Base-by-base conservation (phyloP, 1,284 basidiomycete species). In the Fomitiporia mediterranea region DNA sequence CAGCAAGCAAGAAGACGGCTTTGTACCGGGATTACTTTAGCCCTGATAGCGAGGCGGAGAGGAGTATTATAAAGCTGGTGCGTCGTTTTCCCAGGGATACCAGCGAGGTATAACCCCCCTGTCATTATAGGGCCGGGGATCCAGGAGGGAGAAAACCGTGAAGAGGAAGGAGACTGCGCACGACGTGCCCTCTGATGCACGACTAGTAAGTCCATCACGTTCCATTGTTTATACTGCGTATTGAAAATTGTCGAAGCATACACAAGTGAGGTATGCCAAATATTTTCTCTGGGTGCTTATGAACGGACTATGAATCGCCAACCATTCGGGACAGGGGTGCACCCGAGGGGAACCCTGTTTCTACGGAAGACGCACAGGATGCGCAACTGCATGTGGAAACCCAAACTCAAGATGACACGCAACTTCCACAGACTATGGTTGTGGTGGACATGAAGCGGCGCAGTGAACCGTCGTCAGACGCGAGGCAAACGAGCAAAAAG, bases 11-110 rank as follows among this genome's bases (percentile, higher is more conserved):
- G 56, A 68, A 70, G 49, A 73, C 71, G 11, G 61, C 71, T 43
- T 72, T 68, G 49, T 90, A 88, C 65, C 63, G 69, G 30, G 79
- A 88, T 61, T 87, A 89, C 64, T 91, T 91, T 69, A 74, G 79
- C 52, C 81, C 85, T 15, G 74, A 78, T 59, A 72, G 72, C 13
- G 72, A 77, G 25, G 75, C 80, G 19, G 86, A 89, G 70, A 80
- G 73, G 63, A 74, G 72, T 37, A 65, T 88, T 55, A 68, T 89
- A 34, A 81, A 79, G 27, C 63, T 90, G 32, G 70, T 77, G 21
- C 32, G 52, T 35, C 52, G 48, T 42, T 38, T 39, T 39, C 57
- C 52, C 28, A 53, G 48, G 55, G 42, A 56, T 61, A 53, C 23
- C 51, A 32, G 65, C 71, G 71, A 68, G 66, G 65, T 68, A 63